Percentiles rank a stretch among this genome's conserved stretches.
Conservation (phyloP, 345 rosid genomes). For the Excoecaria agallocha region DNA sequence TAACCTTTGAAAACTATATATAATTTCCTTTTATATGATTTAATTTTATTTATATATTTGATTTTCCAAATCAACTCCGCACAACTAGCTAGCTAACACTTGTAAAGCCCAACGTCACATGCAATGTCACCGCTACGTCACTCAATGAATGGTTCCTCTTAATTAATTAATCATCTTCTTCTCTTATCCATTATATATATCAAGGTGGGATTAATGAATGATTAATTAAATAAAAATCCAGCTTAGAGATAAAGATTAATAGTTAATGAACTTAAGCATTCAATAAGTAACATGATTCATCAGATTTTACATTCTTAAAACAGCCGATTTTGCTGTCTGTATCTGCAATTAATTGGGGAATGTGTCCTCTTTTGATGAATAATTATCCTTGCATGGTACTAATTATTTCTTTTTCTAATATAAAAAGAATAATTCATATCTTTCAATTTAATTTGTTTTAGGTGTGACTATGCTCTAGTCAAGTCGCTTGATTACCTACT, state of each 20-base stretch:
- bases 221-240: neutral
- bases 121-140: neutral
- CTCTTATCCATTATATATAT: neutral
- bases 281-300: neutral
- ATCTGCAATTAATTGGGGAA: neutral
- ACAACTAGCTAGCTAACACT: neutral
- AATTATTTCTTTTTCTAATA: neutral
- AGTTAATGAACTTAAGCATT: conserved; percentile 10
- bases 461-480: too few relatives aligned
- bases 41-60: too few relatives aligned
- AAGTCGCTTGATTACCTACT: too few relatives aligned
- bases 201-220: neutral
- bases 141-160: neutral
- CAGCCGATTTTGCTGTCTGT: neutral
- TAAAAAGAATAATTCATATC: neutral
- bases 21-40: too few relatives aligned
- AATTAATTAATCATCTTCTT: neutral
- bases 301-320: neutral
- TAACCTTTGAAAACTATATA: too few relatives aligned
- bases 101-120: neutral
- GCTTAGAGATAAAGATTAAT: conserved; percentile 2
- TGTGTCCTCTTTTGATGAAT: neutral
- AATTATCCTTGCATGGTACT: neutral
- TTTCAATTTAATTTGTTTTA: too few relatives aligned
- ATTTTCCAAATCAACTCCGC: neutral